A percentile compares a stretch with the other conserved stretches of the same genome.
Evolutionary conservation across 2,329 filamentous ascomycete species (phyloP).

Genomic region (Rugonectria rugulosa): DNA sequence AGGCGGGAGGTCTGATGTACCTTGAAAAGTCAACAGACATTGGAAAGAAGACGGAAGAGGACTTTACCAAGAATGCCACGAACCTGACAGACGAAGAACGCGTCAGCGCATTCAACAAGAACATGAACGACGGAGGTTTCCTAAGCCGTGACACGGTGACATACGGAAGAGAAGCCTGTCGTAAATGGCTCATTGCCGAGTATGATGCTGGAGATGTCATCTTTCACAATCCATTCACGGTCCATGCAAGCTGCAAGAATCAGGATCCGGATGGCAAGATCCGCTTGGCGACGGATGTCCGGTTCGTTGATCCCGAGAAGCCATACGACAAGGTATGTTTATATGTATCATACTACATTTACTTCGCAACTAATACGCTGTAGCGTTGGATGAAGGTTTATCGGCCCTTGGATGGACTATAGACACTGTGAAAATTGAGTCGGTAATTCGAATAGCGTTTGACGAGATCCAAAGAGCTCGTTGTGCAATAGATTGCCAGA

Average conservation of each 20-base stretch:
- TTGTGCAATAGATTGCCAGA: too few relatives aligned
- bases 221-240: constrained; percentile 24
- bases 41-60: constrained; percentile 21
- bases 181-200: constrained; percentile 25
- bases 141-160: constrained; percentile 20
- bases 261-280: constrained; percentile 19
- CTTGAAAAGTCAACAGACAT: constrained; percentile 19
- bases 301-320: constrained; percentile 14
- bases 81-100: constrained; percentile 20
- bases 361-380: neutral
- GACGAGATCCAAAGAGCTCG: too few relatives aligned
- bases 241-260: constrained; percentile 24
- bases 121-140: constrained; percentile 25
- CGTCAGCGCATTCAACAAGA: constrained; percentile 23
- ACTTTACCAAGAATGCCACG: constrained; percentile 17
- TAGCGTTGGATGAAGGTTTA: constrained; percentile 19
- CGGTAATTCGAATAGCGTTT: neutral
- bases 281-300: constrained; percentile 18
- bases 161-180: constrained; percentile 17
- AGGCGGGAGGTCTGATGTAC: constrained; percentile 16
- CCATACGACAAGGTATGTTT: constrained; percentile 9
- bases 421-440: neutral
- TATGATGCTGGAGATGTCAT: constrained; percentile 25
- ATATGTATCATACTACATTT: too few relatives aligned
- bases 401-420: constrained; percentile 12